A percentile compares a stretch with the other conserved stretches of the same genome.
Evolutionary conservation across 495 filamentous ascomycete species (phyloP).

Genomic region (Emericellopsis terricola): DNA sequence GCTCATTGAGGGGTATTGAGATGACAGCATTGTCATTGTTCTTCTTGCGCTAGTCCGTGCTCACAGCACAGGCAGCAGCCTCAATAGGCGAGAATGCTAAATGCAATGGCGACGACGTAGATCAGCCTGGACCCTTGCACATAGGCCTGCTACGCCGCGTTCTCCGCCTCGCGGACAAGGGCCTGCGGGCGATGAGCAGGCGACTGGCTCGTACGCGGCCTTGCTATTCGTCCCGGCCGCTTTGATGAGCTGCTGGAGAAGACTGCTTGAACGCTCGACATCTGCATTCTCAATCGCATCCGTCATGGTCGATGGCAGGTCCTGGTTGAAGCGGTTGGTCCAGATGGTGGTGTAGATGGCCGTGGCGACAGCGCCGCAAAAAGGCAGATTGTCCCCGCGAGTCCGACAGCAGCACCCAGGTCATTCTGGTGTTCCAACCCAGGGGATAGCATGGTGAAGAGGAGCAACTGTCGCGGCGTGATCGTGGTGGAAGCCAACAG

Average conservation of each 20-base stretch:
- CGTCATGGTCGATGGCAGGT: constrained; percentile 10
- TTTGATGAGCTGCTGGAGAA: constrained; percentile 12
- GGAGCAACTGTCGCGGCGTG: constrained; percentile 5
- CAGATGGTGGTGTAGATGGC: constrained; percentile 25
- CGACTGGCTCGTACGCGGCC: constrained; percentile 11
- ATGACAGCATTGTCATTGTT: constrained; percentile 1
- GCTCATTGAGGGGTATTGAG: neutral
- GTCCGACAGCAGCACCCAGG: constrained; percentile 2
- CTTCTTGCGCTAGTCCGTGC: constrained; percentile 2
- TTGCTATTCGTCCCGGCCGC: constrained; percentile 8
- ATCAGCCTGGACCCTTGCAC: constrained; percentile 9
- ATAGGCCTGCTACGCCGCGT: constrained; percentile 5
- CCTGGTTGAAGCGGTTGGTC: constrained; percentile 12
- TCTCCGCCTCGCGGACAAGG: constrained; percentile 12
- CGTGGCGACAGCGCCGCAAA: constrained; percentile 5
- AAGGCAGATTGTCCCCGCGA: constrained; percentile 3
- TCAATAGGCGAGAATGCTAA: constrained; percentile 17
- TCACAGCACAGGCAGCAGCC: constrained; percentile 9
- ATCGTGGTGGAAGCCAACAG: neutral
- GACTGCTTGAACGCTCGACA: constrained; percentile 7
- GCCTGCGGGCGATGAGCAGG: constrained; percentile 16
- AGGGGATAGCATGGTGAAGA: constrained; percentile 8
- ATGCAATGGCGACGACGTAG: constrained; percentile 22
- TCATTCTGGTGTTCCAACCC: constrained; percentile 1
- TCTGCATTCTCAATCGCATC: constrained; percentile 17